phyloP scores from a whole-genome alignment of 805 yeast genomes.

The Millerago galiae region DNA sequence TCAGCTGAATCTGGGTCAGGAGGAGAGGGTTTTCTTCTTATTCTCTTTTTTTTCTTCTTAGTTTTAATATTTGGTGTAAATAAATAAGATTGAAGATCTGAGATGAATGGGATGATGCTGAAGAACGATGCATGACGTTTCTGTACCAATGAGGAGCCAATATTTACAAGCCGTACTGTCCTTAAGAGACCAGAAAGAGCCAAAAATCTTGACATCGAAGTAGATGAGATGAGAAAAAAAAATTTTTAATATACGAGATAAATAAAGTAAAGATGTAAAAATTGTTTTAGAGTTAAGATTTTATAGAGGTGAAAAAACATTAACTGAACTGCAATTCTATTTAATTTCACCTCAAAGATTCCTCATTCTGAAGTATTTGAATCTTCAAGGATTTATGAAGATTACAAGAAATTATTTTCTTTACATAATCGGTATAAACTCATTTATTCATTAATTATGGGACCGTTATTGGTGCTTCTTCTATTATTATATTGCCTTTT shows the following conservation, averaged over 20 bases:
- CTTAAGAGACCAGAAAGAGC: background rate
- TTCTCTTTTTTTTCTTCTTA: conserved; percentile 2
- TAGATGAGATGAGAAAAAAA: conserved; percentile 29
- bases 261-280: too few species aligned
- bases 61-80: background rate
- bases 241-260: conserved; percentile 29
- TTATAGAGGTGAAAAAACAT: background rate
- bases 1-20: conserved; percentile 8
- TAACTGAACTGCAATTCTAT: too few species aligned
- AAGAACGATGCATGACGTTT: background rate
- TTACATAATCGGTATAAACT: too few species aligned
- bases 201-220: too few species aligned
- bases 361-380: too few species aligned
- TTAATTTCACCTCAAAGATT: too few species aligned
- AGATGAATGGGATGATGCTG: conserved; percentile 14
- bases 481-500: background rate
- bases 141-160: background rate
- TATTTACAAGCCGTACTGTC: background rate
- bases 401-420: too few species aligned
- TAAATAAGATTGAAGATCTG: background rate
- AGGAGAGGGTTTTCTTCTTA: background rate
- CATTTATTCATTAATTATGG: too few species aligned
- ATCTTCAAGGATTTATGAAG: too few species aligned
- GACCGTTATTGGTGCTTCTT: background rate
- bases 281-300: background rate